These are phyloP conservation scores for Metarhizium guizhouense DNA, from an alignment of 2,329 filamentous ascomycete genomes.

Conservation along the genomic window DNA sequence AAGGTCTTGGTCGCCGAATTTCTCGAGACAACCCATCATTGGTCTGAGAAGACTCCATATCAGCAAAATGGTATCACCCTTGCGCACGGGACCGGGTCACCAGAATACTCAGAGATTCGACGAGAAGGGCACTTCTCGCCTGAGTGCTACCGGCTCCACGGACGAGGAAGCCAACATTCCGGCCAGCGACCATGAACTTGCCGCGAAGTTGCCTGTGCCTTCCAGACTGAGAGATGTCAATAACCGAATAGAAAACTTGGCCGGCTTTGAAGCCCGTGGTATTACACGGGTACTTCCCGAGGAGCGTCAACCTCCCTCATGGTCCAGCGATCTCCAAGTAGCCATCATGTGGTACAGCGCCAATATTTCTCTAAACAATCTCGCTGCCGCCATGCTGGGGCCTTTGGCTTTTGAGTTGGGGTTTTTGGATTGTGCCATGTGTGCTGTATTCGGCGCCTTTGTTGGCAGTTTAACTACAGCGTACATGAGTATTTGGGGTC, in stretches of 20 bases:
- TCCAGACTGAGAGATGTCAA: constrained; percentile 11
- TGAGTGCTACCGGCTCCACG: neutral
- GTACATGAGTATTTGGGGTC: constrained; percentile 71
- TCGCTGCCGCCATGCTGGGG: constrained; percentile 61
- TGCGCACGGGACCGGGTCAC: neutral
- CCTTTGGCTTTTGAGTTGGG: constrained; percentile 61
- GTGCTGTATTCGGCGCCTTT: constrained; percentile 67
- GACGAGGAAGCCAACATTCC: neutral
- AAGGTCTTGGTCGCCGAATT: neutral
- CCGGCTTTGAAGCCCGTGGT: constrained; percentile 30
- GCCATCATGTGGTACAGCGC: constrained; percentile 34
- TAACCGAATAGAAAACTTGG: constrained; percentile 19
- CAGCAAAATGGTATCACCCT: neutral
- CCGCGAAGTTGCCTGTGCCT: neutral
- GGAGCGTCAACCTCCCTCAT: constrained; percentile 24
- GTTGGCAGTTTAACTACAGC: constrained; percentile 64
- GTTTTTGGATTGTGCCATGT: constrained; percentile 63
- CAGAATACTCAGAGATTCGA: neutral
- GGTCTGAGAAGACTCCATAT: neutral
- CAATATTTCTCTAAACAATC: constrained; percentile 34
- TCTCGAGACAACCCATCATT: neutral
- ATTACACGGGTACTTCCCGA: constrained; percentile 28
- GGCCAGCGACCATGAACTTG: neutral
- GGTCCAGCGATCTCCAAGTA: constrained; percentile 27
- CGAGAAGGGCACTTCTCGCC: neutral